These are phyloP conservation scores for Podospora tetraspora DNA, from an alignment of 495 filamentous ascomycete species.

Conservation along the genomic window DNA sequence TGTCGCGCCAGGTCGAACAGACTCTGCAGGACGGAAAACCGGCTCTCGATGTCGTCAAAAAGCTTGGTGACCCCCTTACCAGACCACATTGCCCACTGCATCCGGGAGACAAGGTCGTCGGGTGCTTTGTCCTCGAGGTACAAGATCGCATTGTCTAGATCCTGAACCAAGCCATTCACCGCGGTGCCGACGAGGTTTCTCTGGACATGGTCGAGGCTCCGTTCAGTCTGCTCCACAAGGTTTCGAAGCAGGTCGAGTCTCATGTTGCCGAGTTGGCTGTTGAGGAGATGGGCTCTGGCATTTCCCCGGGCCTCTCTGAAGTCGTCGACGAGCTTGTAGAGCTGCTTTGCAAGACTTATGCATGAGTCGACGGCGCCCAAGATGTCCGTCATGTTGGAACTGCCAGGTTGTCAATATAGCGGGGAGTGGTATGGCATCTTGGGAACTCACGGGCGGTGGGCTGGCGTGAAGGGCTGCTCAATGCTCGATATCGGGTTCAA, in stretches of 20 bases:
- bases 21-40: background rate
- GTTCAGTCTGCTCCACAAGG: no score
- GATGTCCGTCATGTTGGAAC: background rate
- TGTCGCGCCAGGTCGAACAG: no score
- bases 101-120: no score
- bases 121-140: no score
- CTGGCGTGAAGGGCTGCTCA: no score
- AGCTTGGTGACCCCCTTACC: background rate
- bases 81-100: no score
- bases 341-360: background rate
- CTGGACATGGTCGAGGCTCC: no score
- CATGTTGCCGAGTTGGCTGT: background rate
- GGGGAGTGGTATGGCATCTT: no score
- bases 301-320: background rate
- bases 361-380: background rate
- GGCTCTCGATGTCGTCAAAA: background rate
- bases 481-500: no score
- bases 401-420: no score
- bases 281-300: background rate
- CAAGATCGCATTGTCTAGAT: no score
- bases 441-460: background rate
- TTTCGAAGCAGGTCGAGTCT: background rate
- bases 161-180: accelerated
- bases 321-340: background rate
- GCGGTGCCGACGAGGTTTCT: no score